Evolutionary conservation across 345 rosid species (phyloP).

Genomic region (Eucalyptus erythrocorys): DNA sequence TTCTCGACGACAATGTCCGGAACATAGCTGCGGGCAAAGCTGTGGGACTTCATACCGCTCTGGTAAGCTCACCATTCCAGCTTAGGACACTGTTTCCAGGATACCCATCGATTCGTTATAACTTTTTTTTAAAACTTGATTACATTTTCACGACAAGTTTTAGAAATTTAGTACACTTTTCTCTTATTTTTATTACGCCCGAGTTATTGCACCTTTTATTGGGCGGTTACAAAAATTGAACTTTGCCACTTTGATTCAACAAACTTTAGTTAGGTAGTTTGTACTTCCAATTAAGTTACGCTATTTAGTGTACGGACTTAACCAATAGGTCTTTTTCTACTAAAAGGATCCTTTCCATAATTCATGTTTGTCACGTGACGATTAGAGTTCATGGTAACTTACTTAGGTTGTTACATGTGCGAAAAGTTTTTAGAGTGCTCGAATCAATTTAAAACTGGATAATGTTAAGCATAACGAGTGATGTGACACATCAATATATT

Average conservation of each 20-base stretch:
- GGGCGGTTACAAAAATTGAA: background rate
- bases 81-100: background rate
- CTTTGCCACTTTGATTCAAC: background rate
- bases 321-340: fast-evolving
- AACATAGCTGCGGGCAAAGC: constrained; percentile 72
- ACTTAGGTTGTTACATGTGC: background rate
- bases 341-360: background rate
- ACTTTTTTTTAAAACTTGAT: fast-evolving
- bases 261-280: background rate
- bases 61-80: constrained; percentile 18
- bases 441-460: background rate
- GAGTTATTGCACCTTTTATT: too few species aligned
- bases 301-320: fast-evolving
- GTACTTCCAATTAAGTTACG: background rate
- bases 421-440: background rate
- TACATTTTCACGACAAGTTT: fast-evolving
- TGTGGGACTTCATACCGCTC: constrained; percentile 53
- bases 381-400: background rate
- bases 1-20: constrained; percentile 62
- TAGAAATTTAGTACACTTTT: fast-evolving
- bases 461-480: background rate
- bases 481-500: background rate
- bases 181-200: fast-evolving
- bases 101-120: background rate
- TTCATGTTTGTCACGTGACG: background rate